Conservation (phyloP, 805 yeast species). For the Debaryomyces prosopidis region DNA sequence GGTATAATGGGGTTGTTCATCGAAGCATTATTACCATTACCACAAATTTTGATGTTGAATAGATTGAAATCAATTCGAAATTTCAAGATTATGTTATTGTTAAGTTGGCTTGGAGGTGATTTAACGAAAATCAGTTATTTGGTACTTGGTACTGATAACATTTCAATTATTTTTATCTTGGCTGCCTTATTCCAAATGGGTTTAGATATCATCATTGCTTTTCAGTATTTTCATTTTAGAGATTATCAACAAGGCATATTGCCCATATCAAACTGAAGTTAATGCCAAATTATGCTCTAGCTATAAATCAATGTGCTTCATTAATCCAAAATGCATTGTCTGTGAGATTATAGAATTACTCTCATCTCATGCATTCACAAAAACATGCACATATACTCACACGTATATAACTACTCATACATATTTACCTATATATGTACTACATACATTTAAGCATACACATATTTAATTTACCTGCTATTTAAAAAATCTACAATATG, state of each 20-base stretch:
- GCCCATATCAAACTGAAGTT: background rate
- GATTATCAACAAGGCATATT: background rate
- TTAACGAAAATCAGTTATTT: conserved; percentile 72
- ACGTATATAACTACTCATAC: no score
- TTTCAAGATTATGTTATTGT: conserved; percentile 69
- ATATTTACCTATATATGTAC: no score
- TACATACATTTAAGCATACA: no score
- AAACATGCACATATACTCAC: no score
- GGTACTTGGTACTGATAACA: conserved; percentile 71
- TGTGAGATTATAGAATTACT: no score
- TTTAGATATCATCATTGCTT: conserved; percentile 70
- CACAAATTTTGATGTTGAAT: conserved; percentile 71
- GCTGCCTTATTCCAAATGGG: conserved; percentile 80
- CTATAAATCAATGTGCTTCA: no score
- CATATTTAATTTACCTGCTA: no score
- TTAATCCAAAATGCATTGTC: no score
- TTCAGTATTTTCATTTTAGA: conserved; percentile 68
- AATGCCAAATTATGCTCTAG: no score
- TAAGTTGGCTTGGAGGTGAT: conserved; percentile 92
- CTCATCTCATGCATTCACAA: no score
- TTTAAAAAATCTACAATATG: no score
- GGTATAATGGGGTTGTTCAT: conserved; percentile 68
- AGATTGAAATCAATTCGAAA: conserved; percentile 72
- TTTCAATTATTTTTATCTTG: conserved; percentile 61
- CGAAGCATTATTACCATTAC: conserved; percentile 73